phyloP scores from a whole-genome alignment of 129 eudicot species.

The Artemisia annua region DNA sequence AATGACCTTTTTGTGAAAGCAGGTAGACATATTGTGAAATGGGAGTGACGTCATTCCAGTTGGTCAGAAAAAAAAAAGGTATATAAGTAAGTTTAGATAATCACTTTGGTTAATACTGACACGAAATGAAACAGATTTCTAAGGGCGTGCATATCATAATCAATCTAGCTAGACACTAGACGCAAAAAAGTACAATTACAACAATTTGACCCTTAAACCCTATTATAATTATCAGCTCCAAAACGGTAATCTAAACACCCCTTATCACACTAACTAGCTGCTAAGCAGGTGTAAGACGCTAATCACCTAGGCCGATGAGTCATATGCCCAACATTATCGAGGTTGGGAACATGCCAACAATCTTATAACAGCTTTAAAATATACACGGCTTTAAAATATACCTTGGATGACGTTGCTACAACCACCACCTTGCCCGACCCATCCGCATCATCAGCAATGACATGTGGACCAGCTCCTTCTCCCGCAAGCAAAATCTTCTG shows the following conservation, averaged over 20 bases:
- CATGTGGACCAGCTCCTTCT: slow-evolving; percentile 41
- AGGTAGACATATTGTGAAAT: too few species aligned
- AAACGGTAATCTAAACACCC: background rate
- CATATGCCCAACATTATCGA: background rate
- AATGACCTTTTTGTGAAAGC: too few species aligned
- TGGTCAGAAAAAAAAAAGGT: too few species aligned
- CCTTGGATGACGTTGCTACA: slow-evolving; percentile 67
- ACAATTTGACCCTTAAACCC: too few species aligned
- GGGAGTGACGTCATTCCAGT: too few species aligned
- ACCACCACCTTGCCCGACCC: slow-evolving; percentile 60
- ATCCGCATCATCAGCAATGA: slow-evolving; percentile 63
- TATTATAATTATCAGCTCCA: too few species aligned
- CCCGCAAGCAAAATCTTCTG: slow-evolving; percentile 55
- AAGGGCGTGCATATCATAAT: too few species aligned
- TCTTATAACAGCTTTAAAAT: slow-evolving; percentile 5
- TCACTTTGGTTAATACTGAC: too few species aligned
- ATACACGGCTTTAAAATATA: slow-evolving; percentile 21
- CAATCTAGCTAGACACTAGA: too few species aligned
- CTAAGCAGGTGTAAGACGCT: background rate
- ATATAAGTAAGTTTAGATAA: too few species aligned
- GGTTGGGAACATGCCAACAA: background rate
- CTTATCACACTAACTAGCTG: background rate
- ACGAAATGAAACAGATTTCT: too few species aligned
- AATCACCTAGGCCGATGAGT: background rate
- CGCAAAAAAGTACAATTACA: too few species aligned